Conservation (phyloP, 768 basidiomycete genomes). For the Podaxis sp. region DNA sequence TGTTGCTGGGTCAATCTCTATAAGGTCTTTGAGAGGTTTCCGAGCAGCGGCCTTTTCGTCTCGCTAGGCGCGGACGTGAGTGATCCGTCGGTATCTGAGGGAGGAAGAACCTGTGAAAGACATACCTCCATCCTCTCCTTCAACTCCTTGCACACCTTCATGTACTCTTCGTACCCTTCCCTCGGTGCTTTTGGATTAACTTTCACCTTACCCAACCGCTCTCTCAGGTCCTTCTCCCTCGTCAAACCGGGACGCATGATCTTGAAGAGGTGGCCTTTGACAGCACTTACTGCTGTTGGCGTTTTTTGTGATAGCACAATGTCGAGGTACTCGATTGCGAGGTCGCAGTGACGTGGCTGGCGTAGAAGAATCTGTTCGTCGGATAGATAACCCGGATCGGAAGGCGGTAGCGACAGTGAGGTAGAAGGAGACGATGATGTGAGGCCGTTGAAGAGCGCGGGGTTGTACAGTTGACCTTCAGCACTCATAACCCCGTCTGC, state of each 20-base stretch:
- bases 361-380: conserved; percentile 32
- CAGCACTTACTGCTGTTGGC: conserved; percentile 62
- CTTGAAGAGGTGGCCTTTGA: conserved; percentile 94
- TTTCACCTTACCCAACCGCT: conserved; percentile 55
- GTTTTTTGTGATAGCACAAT: conserved; percentile 74
- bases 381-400: conserved; percentile 18
- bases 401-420: neutral
- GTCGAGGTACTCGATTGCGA: conserved; percentile 84
- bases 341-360: conserved; percentile 54
- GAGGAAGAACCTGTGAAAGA: neutral
- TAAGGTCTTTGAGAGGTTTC: conserved; percentile 24
- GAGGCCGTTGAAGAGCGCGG: conserved; percentile 61
- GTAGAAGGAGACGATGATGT: conserved; percentile 15
- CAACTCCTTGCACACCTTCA: conserved; percentile 39
- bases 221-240: conserved; percentile 66
- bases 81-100: neutral
- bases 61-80: conserved; percentile 22
- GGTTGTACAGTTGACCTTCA: conserved; percentile 92
- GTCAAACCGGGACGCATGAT: conserved; percentile 75
- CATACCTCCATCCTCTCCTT: conserved; percentile 46
- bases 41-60: conserved; percentile 38
- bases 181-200: conserved; percentile 18
- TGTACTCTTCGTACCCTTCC: conserved; percentile 8
- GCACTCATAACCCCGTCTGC: conserved; percentile 94
- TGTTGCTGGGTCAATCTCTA: conserved; percentile 28